Evolutionary conservation across 2,329 filamentous ascomycete genomes (phyloP), one percentile per base, ranked within the genome.

Genomic region (Colletotrichum agaves): DNA sequence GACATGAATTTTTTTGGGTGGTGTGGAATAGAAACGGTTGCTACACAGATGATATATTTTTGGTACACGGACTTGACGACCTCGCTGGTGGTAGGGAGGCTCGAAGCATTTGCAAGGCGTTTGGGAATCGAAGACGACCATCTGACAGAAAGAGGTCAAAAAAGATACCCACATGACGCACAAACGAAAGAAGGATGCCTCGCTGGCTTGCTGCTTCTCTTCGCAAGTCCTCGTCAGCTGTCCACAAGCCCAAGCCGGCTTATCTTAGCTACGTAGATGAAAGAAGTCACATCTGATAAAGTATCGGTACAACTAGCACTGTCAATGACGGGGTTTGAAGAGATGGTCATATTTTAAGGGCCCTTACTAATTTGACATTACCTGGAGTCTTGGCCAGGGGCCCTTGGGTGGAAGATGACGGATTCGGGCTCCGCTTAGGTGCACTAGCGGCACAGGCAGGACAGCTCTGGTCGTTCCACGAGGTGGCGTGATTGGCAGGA

Each of bases 31-130:
- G 57, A 60, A 47, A 55, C 15, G 47, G 41, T 39, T 31, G 31
- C 41, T 53, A 41, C 49, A 49, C 61, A 61, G 39, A 64, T 46
- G 47, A 53, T 49, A 13, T 50, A 53, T 47, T 43, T 41, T 50
- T 43, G 41, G 58, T n/a, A 67, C 43, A n/a, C n/a, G 41, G 41
- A 49, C 37, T 61, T 61, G 56, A 41, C 31, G 50, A 44, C 66
- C 52, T 53, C 43, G 37, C 23, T 46, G 46, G 63, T 27, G 27
- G 23, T 5, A 21, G 43, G 66, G 37, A 55, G 33, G 57, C 37
- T 61, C 31, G 56, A 66, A 58, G 56, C 56, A 69, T 57, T 67
- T 69, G 63, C 66, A 56, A 57, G 66, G 66, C 66, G 66, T 69
- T 69, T 67, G 63, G 66, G 66, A 62, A 68, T 68, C 65, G 17